Evolutionary conservation across 2,329 filamentous ascomycete genomes (phyloP).

Genomic region (Botrytis sinoallii): DNA sequence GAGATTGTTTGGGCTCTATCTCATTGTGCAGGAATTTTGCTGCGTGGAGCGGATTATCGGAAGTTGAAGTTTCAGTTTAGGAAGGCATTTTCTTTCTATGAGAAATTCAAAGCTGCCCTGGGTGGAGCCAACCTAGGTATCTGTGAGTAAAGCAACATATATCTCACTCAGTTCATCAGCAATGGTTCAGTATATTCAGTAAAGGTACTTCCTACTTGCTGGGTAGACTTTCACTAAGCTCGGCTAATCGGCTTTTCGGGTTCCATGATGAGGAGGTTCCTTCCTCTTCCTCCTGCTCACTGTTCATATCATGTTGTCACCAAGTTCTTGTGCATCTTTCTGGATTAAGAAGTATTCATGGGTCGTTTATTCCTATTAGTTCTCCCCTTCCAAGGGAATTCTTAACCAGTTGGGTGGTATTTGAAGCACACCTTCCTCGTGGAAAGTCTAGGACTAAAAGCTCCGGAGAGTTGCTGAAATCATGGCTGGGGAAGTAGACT

Average conservation of each 20-base stretch:
- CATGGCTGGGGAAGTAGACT: too few relatives aligned
- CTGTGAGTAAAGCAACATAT: rapidly evolving
- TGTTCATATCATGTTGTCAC: not conserved
- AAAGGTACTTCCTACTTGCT: not conserved
- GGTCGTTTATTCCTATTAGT: too few relatives aligned
- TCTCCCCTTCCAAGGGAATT: not conserved
- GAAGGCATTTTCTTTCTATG: not conserved
- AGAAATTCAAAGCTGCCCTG: not conserved
- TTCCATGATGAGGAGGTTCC: not conserved
- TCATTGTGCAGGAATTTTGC: not conserved
- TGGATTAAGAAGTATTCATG: too few relatives aligned
- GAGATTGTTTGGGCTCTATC: not conserved
- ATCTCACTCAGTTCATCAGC: not conserved
- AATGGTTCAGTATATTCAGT: not conserved
- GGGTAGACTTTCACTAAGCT: not conserved
- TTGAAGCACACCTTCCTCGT: too few relatives aligned
- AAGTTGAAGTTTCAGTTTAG: not conserved
- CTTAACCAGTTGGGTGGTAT: too few relatives aligned
- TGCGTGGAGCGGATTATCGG: not conserved
- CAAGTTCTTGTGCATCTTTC: not conserved
- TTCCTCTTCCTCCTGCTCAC: not conserved
- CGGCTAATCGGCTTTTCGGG: not conserved
- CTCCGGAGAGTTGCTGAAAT: too few relatives aligned
- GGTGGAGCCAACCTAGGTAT: not conserved
- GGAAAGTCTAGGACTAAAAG: too few relatives aligned